A percentile compares a stretch with the other conserved stretches of the same genome.
Evolutionary conservation across 805 yeast species (phyloP).

Genomic region (Hanseniaspora thailandica): DNA sequence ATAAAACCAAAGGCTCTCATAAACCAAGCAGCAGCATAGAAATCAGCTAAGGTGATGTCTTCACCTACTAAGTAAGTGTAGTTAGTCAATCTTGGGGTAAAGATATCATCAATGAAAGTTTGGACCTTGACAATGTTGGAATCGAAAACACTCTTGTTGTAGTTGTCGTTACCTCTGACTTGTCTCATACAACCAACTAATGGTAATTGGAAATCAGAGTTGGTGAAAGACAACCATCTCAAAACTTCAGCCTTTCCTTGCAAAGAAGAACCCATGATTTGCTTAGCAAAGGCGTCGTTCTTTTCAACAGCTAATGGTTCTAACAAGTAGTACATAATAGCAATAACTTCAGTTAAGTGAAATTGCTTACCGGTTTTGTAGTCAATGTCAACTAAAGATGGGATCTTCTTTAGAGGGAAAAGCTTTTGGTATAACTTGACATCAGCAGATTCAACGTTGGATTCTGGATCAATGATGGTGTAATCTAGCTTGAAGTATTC

Average conservation of each 20-base stretch:
- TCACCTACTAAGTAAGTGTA: constrained; percentile 70
- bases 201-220: constrained; percentile 48
- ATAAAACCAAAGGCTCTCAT: constrained; percentile 33
- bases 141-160: constrained; percentile 65
- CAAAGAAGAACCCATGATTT: constrained; percentile 30
- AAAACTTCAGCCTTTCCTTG: constrained; percentile 59
- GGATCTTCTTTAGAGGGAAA: constrained; percentile 56
- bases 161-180: constrained; percentile 47
- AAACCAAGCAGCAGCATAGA: constrained; percentile 20
- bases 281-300: constrained; percentile 20
- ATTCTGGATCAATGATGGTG: constrained; percentile 34
- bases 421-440: constrained; percentile 28
- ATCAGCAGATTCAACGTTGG: constrained; percentile 30
- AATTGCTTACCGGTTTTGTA: constrained; percentile 44
- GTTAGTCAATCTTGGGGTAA: constrained; percentile 49
- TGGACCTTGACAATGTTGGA: constrained; percentile 25
- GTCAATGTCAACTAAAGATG: constrained; percentile 49
- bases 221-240: constrained; percentile 66
- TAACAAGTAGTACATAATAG: constrained; percentile 43
- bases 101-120: constrained; percentile 29
- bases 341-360: constrained; percentile 58
- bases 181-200: constrained; percentile 24
- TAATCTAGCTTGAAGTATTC: constrained; percentile 48
- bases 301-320: constrained; percentile 39
- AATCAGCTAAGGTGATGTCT: constrained; percentile 36